Evolutionary conservation across 2,329 filamentous ascomycete species (phyloP).

Genomic region (Talaromyces verruculosus): DNA sequence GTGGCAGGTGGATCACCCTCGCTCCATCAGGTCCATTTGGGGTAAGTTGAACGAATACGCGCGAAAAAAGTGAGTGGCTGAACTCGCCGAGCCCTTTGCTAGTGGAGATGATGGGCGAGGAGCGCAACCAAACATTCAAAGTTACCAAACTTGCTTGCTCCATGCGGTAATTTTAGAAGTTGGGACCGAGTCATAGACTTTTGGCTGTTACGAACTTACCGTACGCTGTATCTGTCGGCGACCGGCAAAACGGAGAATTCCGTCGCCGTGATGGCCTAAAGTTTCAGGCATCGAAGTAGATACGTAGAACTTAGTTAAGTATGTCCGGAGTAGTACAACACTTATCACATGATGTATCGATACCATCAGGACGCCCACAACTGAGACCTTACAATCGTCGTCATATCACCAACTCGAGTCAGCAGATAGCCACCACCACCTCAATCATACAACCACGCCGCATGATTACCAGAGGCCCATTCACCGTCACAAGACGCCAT

Average conservation of each 20-base stretch:
- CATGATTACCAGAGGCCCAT: not conserved
- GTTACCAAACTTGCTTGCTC: not conserved
- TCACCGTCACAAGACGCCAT: conserved; percentile 8
- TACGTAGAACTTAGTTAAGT: not conserved
- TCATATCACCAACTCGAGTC: not conserved
- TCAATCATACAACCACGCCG: not conserved
- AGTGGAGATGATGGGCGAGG: not conserved
- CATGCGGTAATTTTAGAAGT: not conserved
- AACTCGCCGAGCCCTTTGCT: not conserved
- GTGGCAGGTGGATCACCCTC: not conserved
- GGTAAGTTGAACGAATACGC: conserved; percentile 1
- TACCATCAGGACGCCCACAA: not conserved
- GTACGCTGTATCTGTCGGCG: not conserved
- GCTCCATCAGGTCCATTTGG: not conserved
- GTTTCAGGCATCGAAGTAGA: not conserved
- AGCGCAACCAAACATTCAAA: not conserved
- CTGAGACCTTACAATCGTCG: not conserved
- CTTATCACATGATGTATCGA: not conserved
- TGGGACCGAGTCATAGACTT: not conserved
- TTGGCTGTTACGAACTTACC: not conserved
- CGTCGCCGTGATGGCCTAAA: not conserved
- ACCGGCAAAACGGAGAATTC: not conserved
- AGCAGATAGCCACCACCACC: conserved; percentile 8
- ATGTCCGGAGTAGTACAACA: not conserved
- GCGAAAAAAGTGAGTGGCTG: not conserved